These are phyloP conservation scores for Adansonia digitata DNA, from an alignment of 345 rosid species.

Conservation along the genomic window DNA sequence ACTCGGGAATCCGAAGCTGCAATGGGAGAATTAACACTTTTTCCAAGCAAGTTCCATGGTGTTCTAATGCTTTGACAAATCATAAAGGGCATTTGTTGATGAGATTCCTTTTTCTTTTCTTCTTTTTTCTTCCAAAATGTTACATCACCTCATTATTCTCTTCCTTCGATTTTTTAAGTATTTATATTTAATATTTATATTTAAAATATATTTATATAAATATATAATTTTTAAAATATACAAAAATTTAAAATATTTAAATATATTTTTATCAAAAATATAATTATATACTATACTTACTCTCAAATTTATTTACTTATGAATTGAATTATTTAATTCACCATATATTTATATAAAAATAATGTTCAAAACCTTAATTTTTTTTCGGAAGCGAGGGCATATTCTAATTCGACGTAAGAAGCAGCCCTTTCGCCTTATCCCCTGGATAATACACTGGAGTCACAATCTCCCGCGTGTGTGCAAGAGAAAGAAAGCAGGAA, in stretches of 20 bases:
- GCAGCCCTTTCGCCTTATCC: neutral
- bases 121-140: neutral
- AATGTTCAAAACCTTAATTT: too few species aligned
- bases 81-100: neutral
- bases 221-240: too few species aligned
- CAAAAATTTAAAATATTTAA: too few species aligned
- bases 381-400: too few species aligned
- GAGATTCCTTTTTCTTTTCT: neutral
- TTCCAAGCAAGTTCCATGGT: neutral
- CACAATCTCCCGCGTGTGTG: neutral
- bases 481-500: neutral
- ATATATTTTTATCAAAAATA: too few species aligned
- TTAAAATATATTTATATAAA: too few species aligned
- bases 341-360: too few species aligned
- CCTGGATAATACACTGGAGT: neutral
- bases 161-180: neutral
- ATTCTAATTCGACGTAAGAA: neutral
- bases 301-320: too few species aligned
- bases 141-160: neutral
- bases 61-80: neutral
- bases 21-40: neutral
- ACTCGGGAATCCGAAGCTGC: neutral
- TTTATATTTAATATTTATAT: too few species aligned
- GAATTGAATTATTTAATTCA: too few species aligned
- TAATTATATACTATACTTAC: too few species aligned